phyloP scores from a whole-genome alignment of 163 green algal species.

The Volvox carteri region DNA sequence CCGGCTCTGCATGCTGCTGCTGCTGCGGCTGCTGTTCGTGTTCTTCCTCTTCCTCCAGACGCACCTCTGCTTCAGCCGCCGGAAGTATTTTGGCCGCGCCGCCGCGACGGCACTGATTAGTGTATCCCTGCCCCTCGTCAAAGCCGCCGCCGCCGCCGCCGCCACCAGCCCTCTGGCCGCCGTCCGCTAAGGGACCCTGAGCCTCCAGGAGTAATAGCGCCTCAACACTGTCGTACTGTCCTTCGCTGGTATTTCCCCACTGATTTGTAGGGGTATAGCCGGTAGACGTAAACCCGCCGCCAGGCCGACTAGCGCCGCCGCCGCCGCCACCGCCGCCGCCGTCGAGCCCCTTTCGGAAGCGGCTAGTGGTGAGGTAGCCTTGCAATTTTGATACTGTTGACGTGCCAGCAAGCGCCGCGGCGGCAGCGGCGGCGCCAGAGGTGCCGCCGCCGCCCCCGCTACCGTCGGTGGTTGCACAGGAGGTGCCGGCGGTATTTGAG shows the following conservation, averaged over 20 bases:
- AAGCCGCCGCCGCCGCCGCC: neutral
- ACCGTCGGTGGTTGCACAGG: neutral
- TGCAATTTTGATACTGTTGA: neutral
- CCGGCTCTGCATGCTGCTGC: neutral
- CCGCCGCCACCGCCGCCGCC: neutral
- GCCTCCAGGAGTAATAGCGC: neutral
- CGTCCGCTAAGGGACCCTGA: neutral
- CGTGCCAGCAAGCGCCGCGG: neutral
- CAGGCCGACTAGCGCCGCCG: neutral
- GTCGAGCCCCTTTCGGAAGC: neutral
- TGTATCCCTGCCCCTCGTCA: neutral
- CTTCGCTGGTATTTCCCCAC: neutral
- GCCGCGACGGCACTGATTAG: neutral
- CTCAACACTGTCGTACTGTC: constrained; percentile 1
- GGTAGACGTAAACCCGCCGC: neutral
- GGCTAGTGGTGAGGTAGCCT: neutral
- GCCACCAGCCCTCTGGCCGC: neutral
- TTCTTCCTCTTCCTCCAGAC: neutral
- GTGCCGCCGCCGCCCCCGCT: no score
- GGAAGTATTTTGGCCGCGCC: neutral
- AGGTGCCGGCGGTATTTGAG: neutral
- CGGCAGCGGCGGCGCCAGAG: neutral
- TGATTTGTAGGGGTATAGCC: neutral
- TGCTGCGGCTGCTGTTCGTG: constrained; percentile 3
- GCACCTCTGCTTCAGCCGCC: neutral